A percentile compares a stretch with the other conserved stretches of the same genome.
phyloP scores from a whole-genome alignment of 495 filamentous ascomycete species.

The Hyaloscypha bicolor region DNA sequence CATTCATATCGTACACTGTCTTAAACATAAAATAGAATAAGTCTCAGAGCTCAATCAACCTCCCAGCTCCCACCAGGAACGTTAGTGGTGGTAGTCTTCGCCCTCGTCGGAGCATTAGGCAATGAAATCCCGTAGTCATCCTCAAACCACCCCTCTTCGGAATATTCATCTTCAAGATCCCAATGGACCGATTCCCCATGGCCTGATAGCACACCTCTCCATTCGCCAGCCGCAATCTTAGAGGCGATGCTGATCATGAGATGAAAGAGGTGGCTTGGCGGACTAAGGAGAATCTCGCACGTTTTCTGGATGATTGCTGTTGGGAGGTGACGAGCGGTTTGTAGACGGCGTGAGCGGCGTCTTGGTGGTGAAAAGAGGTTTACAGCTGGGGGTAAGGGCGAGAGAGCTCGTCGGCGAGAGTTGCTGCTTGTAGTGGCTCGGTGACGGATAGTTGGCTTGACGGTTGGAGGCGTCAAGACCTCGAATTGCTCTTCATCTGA shows the following conservation, averaged over 20 bases:
- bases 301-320: constrained; percentile 73
- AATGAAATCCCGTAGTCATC: constrained; percentile 38
- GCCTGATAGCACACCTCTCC: constrained; percentile 52
- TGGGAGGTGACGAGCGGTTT: constrained; percentile 57
- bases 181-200: constrained; percentile 46
- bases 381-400: constrained; percentile 68
- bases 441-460: constrained; percentile 40
- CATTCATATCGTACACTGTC: neutral
- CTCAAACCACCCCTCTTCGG: constrained; percentile 23
- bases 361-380: constrained; percentile 61
- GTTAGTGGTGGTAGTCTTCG: constrained; percentile 7
- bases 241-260: constrained; percentile 81
- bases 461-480: constrained; percentile 50
- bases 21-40: neutral
- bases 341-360: constrained; percentile 36
- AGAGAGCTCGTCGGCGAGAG: constrained; percentile 63
- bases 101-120: neutral
- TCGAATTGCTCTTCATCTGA: constrained; percentile 39
- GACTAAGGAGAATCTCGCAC: constrained; percentile 70
- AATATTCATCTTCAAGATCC: constrained; percentile 36
- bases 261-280: constrained; percentile 72
- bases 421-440: constrained; percentile 51
- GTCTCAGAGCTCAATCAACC: constrained; percentile 22
- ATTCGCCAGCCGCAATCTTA: constrained; percentile 67
- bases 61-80: constrained; percentile 30